Evolutionary conservation across 2,329 filamentous ascomycete genomes (phyloP), one percentile per base, ranked within the genome.

Genomic region (Talaromyces piceae): DNA sequence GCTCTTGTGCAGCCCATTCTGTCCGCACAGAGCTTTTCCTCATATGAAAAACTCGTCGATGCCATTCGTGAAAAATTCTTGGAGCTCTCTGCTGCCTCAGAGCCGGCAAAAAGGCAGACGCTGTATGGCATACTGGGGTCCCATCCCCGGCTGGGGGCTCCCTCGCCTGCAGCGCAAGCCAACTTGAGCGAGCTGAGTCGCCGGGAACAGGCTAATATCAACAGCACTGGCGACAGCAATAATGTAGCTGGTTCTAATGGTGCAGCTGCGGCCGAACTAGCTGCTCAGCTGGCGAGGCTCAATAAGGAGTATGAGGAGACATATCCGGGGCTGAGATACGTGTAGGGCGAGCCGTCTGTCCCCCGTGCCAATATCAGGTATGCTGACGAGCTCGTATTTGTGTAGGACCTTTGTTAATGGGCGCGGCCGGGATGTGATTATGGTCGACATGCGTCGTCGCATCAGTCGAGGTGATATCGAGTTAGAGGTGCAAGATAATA

Each of bases 261-360:
- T n/a, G 73, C 71, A 27, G 60, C 57, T 27, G 64, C 61, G 1
- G 59, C 65, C 16, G 79, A 80, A 43, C 82, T 87, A 62, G 74
- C 73, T 7, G 71, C 73, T 53, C 68, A 73, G 61, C 69, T 95
- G 54, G 75, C 72, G 5, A 64, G 63, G 26, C 68, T 95, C 60
- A 96, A 96, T 64, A 69, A 68, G 9, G 81, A 87, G 67, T 96
- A 95, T 64, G 91, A 95, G 67, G 73, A 73, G n/a, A 77, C 61
- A 51, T 95, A 91, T 67, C 88, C 89, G 0, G 88, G 91, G 0
- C 67, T 96, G 64, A 78, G 86, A 69, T 96, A 94, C 73, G 88
- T 95, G 53, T 58, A 56, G 41, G 54, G 12, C n/a, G n/a, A n/a
- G 18, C 16, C 23, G 16, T 22, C 8, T 26, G 16, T 47, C 3